Percentiles rank a stretch among this genome's conserved stretches.
These are phyloP conservation scores for Phlebiopsis flavidoalba DNA, from an alignment of 768 basidiomycete species.

Conservation along the genomic window DNA sequence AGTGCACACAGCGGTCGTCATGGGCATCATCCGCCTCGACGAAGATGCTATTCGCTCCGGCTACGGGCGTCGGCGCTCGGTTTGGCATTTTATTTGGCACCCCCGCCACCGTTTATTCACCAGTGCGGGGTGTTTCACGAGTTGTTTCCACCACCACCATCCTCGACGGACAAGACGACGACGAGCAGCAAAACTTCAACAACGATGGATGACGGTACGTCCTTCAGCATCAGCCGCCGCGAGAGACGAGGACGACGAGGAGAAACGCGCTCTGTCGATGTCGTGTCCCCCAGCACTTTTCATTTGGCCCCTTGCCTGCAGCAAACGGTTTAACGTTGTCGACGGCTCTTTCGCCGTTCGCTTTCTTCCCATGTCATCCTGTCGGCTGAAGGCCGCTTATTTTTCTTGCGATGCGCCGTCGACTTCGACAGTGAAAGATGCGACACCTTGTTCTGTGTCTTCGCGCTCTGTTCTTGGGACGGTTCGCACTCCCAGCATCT, in stretches of 20 bases:
- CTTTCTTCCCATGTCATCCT: constrained; percentile 12
- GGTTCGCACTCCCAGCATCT: constrained; percentile 17
- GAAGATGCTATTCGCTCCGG: not conserved
- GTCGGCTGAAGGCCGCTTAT: constrained; percentile 26
- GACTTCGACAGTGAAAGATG: not conserved
- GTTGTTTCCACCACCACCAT: constrained; percentile 22
- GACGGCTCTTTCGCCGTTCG: constrained; percentile 8
- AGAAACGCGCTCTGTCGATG: constrained; percentile 14
- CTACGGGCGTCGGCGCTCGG: constrained; percentile 4
- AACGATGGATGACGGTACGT: constrained; percentile 74
- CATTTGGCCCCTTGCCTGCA: constrained; percentile 18
- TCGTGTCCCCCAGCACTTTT: constrained; percentile 11
- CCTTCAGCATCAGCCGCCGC: constrained; percentile 72
- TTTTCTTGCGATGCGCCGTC: constrained; percentile 1
- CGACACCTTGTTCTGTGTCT: not conserved
- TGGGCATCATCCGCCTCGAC: not conserved
- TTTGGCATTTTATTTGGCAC: constrained; percentile 9
- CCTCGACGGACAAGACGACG: constrained; percentile 6
- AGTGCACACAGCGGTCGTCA: not conserved
- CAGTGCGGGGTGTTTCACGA: not conserved
- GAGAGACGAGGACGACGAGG: constrained; percentile 43
- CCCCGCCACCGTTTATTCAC: not conserved
- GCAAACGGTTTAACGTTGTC: constrained; percentile 19
- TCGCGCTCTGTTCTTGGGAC: constrained; percentile 9
- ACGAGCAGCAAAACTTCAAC: constrained; percentile 27